Evolutionary conservation across 495 filamentous ascomycete genomes (phyloP), one percentile per base, ranked within the genome.

Genomic region (Aspergillus campestris): DNA sequence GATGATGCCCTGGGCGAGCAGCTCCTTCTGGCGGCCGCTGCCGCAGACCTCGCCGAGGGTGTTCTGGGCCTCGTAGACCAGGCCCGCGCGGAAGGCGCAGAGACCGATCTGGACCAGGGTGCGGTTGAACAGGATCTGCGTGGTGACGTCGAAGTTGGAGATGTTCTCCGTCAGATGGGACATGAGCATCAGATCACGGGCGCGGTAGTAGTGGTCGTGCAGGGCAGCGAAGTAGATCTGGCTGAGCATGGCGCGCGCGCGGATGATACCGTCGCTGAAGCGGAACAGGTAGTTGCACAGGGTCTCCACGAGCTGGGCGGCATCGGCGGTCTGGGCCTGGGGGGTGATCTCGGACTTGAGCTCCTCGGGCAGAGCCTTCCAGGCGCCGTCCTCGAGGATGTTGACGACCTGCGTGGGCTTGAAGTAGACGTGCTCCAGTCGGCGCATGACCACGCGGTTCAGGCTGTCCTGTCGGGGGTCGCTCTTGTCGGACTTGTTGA

Each of bases 141-240:
- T 95, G 67, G 81, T 85, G 56, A 99, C 83, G 57, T 97, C 92
- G 63, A 96, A 96, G 65, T 83, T 94, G 65, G 76, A 71, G 64
- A 97, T 96, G 51, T 82, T 94, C 71, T 99, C 92, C 59, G 95
- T 87, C 57, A 99, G 70, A 70, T 99, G 92, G n/a, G 94, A 97
- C 85, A 97, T 97, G 60, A 99, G 80, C 84, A 97, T 91, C 82
- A 97, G 87, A 65, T 99, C 92, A 55, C 94, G 88, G 57, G 92
- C 86, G 58, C 84, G 85, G 77, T 94, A 97, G 75, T 96, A 97
- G 47, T 95, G 81, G 64, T 97, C 90, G 64, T 98, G 92, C 37
- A 97, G 77, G 31, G 92, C 92, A 42, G 95, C 79, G 82, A 92
- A 95, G 72, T 97, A 98, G 47, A 97, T 90, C 67, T 97, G 89